Percentiles rank a stretch among this genome's conserved stretches.
These are phyloP conservation scores for Leptomonas seymouri DNA, from an alignment of 208 protist species.

Conservation along the genomic window DNA sequence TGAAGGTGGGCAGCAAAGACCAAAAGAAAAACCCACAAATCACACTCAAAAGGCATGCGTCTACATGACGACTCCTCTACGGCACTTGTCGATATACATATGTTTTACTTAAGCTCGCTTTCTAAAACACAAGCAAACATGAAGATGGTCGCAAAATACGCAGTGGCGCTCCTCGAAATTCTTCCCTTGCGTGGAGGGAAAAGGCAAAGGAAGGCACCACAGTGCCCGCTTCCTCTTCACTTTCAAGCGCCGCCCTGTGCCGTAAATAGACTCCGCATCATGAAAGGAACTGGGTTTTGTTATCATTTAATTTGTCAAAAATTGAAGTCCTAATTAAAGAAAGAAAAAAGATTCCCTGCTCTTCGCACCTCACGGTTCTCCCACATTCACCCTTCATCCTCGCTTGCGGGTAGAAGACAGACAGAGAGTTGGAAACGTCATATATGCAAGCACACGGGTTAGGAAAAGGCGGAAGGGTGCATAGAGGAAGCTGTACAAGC, in stretches of 20 bases:
- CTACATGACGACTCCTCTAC: constrained; percentile 1
- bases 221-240: not conserved
- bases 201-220: not conserved
- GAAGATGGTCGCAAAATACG: constrained; percentile 8
- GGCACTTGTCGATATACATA: constrained; percentile 7
- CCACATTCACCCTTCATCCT: not conserved
- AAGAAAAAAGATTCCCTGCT: constrained; percentile 1
- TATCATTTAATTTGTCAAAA: constrained; percentile 5
- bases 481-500: not conserved
- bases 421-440: not conserved
- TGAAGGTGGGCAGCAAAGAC: not conserved
- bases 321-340: constrained; percentile 9
- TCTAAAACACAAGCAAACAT: constrained; percentile 6
- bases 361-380: not conserved
- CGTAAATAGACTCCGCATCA: not conserved
- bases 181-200: not conserved
- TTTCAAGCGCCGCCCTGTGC: not conserved
- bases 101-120: constrained; percentile 3
- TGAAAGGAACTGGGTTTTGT: constrained; percentile 3
- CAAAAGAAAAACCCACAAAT: constrained; percentile 13
- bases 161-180: not conserved
- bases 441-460: not conserved
- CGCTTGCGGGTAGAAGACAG: not conserved
- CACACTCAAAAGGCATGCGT: constrained; percentile 4
- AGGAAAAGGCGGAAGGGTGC: not conserved